Evolutionary conservation across 257 asterid genomes (phyloP).

Genomic region (Lavandula angustifolia): DNA sequence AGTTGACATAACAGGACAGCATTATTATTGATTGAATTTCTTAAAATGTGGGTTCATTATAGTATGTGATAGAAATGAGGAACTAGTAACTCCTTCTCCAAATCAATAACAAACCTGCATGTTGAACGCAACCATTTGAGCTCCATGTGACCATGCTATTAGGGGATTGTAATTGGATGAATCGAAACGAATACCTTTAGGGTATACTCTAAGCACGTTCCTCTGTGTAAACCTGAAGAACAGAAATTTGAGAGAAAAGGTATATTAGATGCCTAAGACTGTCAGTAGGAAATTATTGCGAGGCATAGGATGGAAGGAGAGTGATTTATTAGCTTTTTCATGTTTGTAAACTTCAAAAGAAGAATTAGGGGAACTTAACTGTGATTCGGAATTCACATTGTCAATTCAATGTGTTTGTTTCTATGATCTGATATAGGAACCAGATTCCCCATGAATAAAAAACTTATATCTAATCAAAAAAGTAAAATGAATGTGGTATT

Average conservation of each 20-base stretch:
- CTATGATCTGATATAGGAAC: background rate
- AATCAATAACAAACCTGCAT: constrained; percentile 72
- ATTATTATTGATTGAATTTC: background rate
- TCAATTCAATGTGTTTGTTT: background rate
- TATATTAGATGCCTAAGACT: constrained; percentile 2
- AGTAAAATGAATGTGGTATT: background rate
- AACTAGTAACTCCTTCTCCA: background rate
- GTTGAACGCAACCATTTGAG: constrained; percentile 96
- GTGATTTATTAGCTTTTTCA: constrained; percentile 9
- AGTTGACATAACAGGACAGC: background rate
- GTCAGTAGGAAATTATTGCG: background rate
- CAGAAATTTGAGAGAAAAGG: constrained; percentile 25
- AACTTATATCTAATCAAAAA: background rate
- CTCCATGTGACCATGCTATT: constrained; percentile 91
- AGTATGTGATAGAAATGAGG: background rate
- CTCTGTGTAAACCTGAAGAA: constrained; percentile 70
- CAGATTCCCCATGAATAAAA: constrained; percentile 8
- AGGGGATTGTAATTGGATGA: constrained; percentile 97
- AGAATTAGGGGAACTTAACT: background rate
- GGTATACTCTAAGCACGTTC: constrained; percentile 79
- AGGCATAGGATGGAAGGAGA: background rate
- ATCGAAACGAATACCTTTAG: constrained; percentile 81
- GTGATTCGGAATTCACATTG: background rate
- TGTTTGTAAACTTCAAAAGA: background rate
- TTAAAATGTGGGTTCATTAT: background rate